phyloP scores from a whole-genome alignment of 306 rosid species.

The Cyamopsis tetragonoloba region DNA sequence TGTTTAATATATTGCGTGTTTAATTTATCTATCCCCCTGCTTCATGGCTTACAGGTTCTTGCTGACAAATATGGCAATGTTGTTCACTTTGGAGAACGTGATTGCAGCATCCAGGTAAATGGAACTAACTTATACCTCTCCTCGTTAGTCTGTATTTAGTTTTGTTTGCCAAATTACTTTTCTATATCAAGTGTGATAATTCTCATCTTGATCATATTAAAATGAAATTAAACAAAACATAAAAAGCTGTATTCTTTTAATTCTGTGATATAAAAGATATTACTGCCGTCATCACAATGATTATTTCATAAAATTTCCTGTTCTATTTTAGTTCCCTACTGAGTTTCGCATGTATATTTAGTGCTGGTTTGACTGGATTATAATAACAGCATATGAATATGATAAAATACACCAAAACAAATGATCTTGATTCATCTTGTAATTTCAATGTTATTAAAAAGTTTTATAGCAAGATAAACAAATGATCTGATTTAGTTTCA shows the following conservation, averaged over 20 bases:
- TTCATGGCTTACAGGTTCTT: conserved; percentile 65
- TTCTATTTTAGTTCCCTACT: background rate
- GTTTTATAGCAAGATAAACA: conserved; percentile 4
- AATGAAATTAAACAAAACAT: background rate
- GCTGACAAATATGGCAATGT: conserved; percentile 92
- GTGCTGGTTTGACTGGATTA: conserved; percentile 2
- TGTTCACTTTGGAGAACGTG: conserved; percentile 98
- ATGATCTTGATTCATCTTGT: background rate
- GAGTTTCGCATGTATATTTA: background rate
- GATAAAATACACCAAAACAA: background rate
- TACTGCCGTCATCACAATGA: no score
- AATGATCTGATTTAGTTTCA: conserved; percentile 10
- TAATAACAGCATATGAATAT: background rate
- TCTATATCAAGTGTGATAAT: conserved; percentile 6
- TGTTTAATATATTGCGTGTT: conserved; percentile 1
- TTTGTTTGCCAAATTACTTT: conserved; percentile 10
- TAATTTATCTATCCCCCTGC: conserved; percentile 16
- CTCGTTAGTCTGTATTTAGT: background rate
- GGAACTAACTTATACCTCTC: conserved; percentile 17
- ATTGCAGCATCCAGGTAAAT: conserved; percentile 96
- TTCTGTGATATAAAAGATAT: background rate
- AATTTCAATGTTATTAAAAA: background rate
- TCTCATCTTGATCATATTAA: conserved; percentile 15
- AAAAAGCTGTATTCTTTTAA: background rate
- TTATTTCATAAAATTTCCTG: background rate